These are phyloP conservation scores for Macrolepiota dolichaula DNA, from an alignment of 768 basidiomycete species.

Conservation along the genomic window DNA sequence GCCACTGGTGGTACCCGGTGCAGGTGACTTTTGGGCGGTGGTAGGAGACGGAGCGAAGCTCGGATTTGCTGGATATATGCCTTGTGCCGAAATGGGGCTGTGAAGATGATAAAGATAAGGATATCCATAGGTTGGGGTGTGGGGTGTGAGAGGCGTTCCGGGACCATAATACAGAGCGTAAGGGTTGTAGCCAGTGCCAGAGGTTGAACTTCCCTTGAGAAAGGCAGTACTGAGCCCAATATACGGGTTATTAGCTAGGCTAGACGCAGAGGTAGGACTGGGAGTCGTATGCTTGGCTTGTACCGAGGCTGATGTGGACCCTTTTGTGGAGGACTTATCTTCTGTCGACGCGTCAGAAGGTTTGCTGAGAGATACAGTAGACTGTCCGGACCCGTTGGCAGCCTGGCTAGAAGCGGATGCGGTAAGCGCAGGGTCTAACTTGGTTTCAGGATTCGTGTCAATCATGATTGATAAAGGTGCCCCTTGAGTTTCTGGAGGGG, in stretches of 20 bases:
- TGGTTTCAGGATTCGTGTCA: conserved; percentile 20
- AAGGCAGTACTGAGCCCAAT: conserved; percentile 29
- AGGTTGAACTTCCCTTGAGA: conserved; percentile 15
- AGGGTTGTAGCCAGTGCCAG: conserved; percentile 31
- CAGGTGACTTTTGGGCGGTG: conserved; percentile 14
- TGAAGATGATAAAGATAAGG: conserved; percentile 42
- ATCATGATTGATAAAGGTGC: not conserved
- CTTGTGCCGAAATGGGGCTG: conserved; percentile 31
- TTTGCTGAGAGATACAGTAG: conserved; percentile 2
- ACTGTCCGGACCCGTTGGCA: not conserved
- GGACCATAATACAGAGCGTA: conserved; percentile 40
- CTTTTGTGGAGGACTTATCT: conserved; percentile 1
- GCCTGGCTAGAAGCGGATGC: not conserved
- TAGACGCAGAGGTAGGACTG: conserved; percentile 14
- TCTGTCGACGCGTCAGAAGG: not conserved
- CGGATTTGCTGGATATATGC: conserved; percentile 30
- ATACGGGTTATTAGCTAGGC: conserved; percentile 29
- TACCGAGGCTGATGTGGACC: conserved; percentile 4
- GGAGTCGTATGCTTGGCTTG: conserved; percentile 14
- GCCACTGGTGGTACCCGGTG: conserved; percentile 17
- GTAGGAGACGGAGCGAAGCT: conserved; percentile 22
- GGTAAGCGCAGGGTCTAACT: conserved; percentile 17
- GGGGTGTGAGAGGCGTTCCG: conserved; percentile 35
- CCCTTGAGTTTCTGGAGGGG: not conserved
- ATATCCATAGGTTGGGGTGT: conserved; percentile 33